A percentile compares a stretch with the other conserved stretches of the same genome.
Conservation (phyloP, 306 rosid genomes). For the Cicer pinnatifidum region DNA sequence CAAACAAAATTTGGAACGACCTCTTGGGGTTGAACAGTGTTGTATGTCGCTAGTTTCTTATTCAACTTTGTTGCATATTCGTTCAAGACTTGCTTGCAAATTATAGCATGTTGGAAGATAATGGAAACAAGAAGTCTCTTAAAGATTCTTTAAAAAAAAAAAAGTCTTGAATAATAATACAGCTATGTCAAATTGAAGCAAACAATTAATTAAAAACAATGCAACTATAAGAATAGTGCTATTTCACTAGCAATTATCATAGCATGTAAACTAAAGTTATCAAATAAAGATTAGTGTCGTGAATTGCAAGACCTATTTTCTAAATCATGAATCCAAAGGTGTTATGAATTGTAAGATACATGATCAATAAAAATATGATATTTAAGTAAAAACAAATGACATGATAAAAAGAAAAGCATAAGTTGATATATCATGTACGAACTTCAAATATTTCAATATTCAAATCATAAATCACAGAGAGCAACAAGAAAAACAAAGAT, state of each 20-base stretch:
- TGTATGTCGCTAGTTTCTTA: constrained; percentile 47
- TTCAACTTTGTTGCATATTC: constrained; percentile 62
- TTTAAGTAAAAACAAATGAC: no score
- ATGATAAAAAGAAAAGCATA: no score
- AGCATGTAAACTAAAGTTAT: background rate
- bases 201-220: background rate
- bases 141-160: background rate
- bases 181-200: background rate
- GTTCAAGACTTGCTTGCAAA: constrained; percentile 58
- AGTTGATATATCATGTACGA: no score
- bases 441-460: no score
- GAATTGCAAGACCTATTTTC: no score
- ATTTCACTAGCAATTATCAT: background rate
- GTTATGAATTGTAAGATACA: no score
- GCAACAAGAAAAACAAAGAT: no score
- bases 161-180: constrained; percentile 7
- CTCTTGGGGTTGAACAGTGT: constrained; percentile 39
- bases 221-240: background rate
- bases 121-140: background rate
- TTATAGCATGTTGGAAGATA: constrained; percentile 45
- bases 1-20: constrained; percentile 50
- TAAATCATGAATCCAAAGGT: no score
- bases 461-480: no score
- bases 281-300: background rate
- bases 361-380: no score